These are phyloP conservation scores for Aspergillus neoniger DNA, from an alignment of 2,329 filamentous ascomycete species.

Conservation along the genomic window DNA sequence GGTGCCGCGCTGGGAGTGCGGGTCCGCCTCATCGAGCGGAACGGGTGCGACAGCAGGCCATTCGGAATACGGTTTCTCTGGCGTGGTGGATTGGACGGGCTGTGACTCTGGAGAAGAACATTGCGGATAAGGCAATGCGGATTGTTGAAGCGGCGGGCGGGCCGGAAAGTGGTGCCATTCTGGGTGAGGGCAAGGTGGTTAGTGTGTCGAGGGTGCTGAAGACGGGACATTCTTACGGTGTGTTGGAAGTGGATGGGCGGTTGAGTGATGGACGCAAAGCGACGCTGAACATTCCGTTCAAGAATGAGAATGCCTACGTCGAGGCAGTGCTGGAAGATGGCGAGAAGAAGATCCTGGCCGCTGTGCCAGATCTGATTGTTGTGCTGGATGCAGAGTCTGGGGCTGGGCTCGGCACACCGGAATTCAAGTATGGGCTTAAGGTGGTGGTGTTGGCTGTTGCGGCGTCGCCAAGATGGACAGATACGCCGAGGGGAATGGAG, in stretches of 20 bases:
- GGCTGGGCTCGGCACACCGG: conserved; percentile 58
- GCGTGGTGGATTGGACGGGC: conserved; percentile 49
- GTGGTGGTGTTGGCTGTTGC: conserved; percentile 55
- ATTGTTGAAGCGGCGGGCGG: conserved; percentile 26
- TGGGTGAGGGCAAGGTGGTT: conserved; percentile 27
- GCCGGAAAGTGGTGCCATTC: conserved; percentile 17
- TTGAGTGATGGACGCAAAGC: conserved; percentile 14
- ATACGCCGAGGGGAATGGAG: conserved; percentile 39
- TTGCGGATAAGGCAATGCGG: conserved; percentile 16
- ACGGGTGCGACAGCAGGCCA: conserved; percentile 24
- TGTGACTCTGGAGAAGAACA: conserved; percentile 19
- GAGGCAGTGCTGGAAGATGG: conserved; percentile 17
- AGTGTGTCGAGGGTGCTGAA: conserved; percentile 22
- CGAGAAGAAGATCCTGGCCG: conserved; percentile 45
- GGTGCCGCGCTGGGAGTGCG: conserved; percentile 41
- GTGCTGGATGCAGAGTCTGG: conserved; percentile 60
- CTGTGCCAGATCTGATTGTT: conserved; percentile 60
- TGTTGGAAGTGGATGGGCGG: conserved; percentile 42
- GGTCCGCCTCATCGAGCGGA: conserved; percentile 16
- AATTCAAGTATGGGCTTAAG: conserved; percentile 57
- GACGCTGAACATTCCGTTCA: conserved; percentile 26
- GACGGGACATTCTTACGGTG: conserved; percentile 37
- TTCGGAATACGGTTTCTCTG: conserved; percentile 56
- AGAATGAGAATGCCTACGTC: conserved; percentile 32
- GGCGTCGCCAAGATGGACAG: conserved; percentile 54